These are phyloP conservation scores for Corymbia maculata DNA, from an alignment of 345 rosid species.

Conservation along the genomic window DNA sequence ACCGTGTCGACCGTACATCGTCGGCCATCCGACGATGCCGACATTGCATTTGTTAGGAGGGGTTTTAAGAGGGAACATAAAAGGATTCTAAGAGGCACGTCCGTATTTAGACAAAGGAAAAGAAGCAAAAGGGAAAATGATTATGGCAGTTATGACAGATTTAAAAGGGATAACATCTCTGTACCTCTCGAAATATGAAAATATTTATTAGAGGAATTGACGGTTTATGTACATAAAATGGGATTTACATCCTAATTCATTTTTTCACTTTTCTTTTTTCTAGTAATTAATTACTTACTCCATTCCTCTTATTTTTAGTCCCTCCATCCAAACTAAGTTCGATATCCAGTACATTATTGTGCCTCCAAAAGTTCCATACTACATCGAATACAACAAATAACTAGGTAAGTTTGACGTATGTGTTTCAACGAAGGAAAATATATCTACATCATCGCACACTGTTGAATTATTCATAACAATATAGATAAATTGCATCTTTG, in stretches of 20 bases:
- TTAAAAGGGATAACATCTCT: too few relatives aligned
- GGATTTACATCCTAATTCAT: background rate
- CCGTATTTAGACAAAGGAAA: too few relatives aligned
- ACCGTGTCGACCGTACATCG: too few relatives aligned
- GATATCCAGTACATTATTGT: background rate
- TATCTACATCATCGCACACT: background rate
- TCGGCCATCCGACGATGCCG: too few relatives aligned
- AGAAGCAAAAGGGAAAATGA: too few relatives aligned
- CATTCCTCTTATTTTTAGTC: background rate
- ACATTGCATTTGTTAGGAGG: too few relatives aligned
- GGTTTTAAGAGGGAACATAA: too few relatives aligned
- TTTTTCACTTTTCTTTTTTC: background rate
- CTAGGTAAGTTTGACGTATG: background rate
- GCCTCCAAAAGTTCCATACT: background rate
- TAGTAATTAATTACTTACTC: background rate
- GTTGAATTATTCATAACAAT: fast-evolving
- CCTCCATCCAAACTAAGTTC: background rate
- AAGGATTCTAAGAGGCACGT: too few relatives aligned
- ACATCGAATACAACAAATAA: background rate
- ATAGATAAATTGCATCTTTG: background rate
- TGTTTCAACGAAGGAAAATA: background rate
- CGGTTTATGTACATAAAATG: background rate
- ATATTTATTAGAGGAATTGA: background rate
- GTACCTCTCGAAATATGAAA: too few relatives aligned
- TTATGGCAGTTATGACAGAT: too few relatives aligned